Evolutionary conservation across 2,329 filamentous ascomycete species (phyloP), one percentile per base, ranked within the genome.

Genomic region (Cadophora malorum): DNA sequence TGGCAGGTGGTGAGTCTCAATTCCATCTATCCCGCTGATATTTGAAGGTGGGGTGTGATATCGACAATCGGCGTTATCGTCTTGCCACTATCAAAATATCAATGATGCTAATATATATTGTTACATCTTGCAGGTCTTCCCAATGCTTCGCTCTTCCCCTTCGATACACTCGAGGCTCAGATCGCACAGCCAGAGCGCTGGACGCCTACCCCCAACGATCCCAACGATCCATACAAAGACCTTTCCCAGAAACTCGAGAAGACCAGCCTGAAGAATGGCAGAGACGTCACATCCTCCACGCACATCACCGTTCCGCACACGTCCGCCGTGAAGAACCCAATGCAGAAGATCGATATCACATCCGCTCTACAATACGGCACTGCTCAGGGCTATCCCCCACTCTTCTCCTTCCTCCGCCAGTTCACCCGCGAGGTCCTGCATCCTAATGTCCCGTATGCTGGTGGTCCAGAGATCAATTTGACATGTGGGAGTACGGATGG

Each of bases 401-500:
- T 97, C 28, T 87, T 89, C 69, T 87, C 87, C 55, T 97, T 94
- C 80, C 80, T 97, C 66, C 88, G 91, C 69, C 87, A 94, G 77
- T 96, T 97, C 79, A 85, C 89, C 4, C 86, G 88, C 67, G 84
- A 94, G 65, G 85, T 92, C 73, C 82, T 97, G 63, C 93, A 97
- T 78, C 93, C 93, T 2, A 90, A 91, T 74, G 86, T 94, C 8
- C 93, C 93, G 5, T 97, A 97, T 77, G 83, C 83, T 67, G 89
- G 82, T 68, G 93, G 93, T 0, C 89, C 91, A 16, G 93, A 95
- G 64, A 86, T 96, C 64, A 85, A 94, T 67, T 81, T 97, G 72
- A 94, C 91, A 9, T 91, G 90, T 77, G 94, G 94, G 66, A 88
- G 90, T 33, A 97, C 94, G 0, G 94, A 97, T 81, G 94, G 93